Conservation (phyloP, 495 filamentous ascomycete species). For the Penicilliopsis zonata region DNA sequence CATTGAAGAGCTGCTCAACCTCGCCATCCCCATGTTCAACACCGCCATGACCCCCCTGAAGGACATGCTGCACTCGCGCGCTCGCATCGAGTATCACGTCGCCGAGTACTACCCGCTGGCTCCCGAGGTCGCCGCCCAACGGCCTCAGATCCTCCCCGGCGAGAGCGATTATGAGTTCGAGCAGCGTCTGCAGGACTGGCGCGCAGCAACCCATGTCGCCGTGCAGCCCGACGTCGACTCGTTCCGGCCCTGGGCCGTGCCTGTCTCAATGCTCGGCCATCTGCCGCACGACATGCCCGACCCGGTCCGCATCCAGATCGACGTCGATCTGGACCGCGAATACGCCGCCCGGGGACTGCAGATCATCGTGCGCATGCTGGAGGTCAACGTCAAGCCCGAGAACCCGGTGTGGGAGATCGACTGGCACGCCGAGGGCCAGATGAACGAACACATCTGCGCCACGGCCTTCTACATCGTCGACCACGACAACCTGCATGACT, state of each 20-base stretch:
- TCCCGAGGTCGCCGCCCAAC: constrained; percentile 6
- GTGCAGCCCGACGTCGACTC: too few relatives aligned
- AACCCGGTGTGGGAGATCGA: constrained; percentile 36
- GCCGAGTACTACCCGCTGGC: constrained; percentile 9
- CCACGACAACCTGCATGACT: constrained; percentile 43
- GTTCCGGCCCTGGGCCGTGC: too few relatives aligned
- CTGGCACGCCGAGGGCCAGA: constrained; percentile 44
- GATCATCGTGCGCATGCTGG: constrained; percentile 51
- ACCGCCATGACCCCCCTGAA: constrained; percentile 9
- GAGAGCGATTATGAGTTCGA: constrained; percentile 9
- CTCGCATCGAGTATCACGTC: constrained; percentile 6
- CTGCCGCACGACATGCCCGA: too few relatives aligned
- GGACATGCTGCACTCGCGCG: too few relatives aligned
- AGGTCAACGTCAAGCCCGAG: constrained; percentile 48
- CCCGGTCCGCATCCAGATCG: too few relatives aligned
- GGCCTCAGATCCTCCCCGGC: constrained; percentile 5
- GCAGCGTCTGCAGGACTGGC: too few relatives aligned
- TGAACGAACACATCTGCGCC: constrained; percentile 45
- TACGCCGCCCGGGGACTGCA: too few relatives aligned
- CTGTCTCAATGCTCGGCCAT: too few relatives aligned
- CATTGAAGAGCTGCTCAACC: constrained; percentile 32
- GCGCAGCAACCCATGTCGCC: too few relatives aligned
- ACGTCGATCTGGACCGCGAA: too few relatives aligned
- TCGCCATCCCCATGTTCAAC: constrained; percentile 43
- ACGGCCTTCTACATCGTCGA: constrained; percentile 53